Evolutionary conservation across 495 filamentous ascomycete genomes (phyloP).

Genomic region (Amorphotheca resinae): DNA sequence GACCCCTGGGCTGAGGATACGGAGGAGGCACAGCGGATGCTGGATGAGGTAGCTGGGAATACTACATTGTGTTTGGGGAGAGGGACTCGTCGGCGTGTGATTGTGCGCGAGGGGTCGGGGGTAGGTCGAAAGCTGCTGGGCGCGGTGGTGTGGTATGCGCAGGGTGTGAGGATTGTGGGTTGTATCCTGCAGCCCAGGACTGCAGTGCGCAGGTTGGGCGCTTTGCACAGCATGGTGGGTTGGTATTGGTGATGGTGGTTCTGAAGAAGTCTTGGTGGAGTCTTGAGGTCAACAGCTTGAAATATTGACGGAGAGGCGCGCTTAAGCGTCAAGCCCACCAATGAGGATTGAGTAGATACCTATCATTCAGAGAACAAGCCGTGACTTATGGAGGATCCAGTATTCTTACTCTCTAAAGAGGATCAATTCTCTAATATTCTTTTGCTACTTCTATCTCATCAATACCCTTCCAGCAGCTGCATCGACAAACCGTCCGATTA

Average conservation of each 20-base stretch:
- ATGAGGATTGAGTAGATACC: too few relatives aligned
- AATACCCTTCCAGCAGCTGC: too few relatives aligned
- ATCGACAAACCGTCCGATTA: too few relatives aligned
- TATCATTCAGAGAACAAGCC: too few relatives aligned
- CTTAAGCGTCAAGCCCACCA: not conserved
- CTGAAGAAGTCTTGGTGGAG: not conserved
- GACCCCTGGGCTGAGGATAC: not conserved
- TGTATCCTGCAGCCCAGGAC: conserved; percentile 19
- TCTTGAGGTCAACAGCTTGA: not conserved
- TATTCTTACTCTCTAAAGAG: too few relatives aligned
- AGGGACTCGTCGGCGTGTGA: conserved; percentile 7
- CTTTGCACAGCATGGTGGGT: conserved; percentile 16
- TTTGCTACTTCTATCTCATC: too few relatives aligned
- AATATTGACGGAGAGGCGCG: not conserved
- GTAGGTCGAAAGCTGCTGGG: conserved; percentile 4
- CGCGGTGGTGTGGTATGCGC: conserved; percentile 14
- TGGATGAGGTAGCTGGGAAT: conserved; percentile 4
- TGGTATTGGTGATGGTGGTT: too few relatives aligned
- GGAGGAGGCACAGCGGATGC: conserved; percentile 9
- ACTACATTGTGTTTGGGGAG: conserved; percentile 16
- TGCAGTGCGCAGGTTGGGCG: conserved; percentile 17
- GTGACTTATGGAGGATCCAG: too few relatives aligned
- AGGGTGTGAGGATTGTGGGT: conserved; percentile 14
- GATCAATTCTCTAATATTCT: too few relatives aligned
- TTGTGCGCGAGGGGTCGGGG: conserved; percentile 1